Evolutionary conservation across 306 rosid species (phyloP), one percentile per base, ranked within the genome.

Genomic region (Hippophae gyantsensis): DNA sequence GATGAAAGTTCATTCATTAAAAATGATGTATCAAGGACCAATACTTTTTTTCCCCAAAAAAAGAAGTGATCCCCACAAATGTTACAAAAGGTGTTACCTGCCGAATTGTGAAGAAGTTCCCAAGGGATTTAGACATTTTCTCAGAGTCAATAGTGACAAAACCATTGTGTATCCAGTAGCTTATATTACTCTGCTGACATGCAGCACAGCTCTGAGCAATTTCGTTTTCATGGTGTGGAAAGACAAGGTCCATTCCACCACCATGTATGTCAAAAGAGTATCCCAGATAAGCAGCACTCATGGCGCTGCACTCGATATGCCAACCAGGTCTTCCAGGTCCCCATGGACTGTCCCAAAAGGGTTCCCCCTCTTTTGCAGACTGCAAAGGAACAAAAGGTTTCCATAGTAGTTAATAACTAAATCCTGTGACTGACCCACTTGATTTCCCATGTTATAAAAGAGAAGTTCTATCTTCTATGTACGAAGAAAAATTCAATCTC

Each of bases 291-390:
- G 86, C 52, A 50, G 87, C 93, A 69, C 95, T 92, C 99, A 92
- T 92, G 72, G 99, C 96, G 84, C 99, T 92, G 75, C 99, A 92
- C 71, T 92, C 96, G 48, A 92, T 92, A 75, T 92, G 99, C 99
- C 99, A 92, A 42, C 99, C 99, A 52, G 99, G 99, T 79, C 99
- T 80, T 80, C 96, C 95, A 58, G 89, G 80, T 54, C 96, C 96
- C 99, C 99, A 92, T 10, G 95, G 95, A 72, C 96, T 88, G 62
- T 76, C 99, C 99, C 99, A 92, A 76, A 75, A 88, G 58, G 96
- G 99, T 58, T 92, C 99, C 48, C 96, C 99, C 59, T 81, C 84
- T 83, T 92, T 92, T 63, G 88, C 82, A 62, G 96, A 82, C 96
- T 92, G 84, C 74, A 79, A 58, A 61, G 52, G 45, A 59, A 55